Percentiles rank a stretch among this genome's conserved stretches.
phyloP scores from a whole-genome alignment of 192 early-diverging fungal genomes.

The Dissophora globulifera region DNA sequence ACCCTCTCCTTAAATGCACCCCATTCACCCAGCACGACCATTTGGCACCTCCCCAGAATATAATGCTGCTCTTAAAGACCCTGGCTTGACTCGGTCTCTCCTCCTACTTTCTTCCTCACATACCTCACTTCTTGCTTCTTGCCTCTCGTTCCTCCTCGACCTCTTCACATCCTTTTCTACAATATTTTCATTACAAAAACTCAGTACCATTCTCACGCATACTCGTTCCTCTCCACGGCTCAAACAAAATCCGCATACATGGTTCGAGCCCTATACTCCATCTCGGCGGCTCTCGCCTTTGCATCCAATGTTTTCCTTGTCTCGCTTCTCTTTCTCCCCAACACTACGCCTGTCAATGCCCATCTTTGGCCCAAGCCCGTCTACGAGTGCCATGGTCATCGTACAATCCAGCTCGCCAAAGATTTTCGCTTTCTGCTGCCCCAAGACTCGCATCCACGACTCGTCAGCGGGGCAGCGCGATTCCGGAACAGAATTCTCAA shows the following conservation, averaged over 20 bases:
- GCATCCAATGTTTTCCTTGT: conserved; percentile 44
- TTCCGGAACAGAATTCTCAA: conserved; percentile 21
- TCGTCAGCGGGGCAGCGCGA: conserved; percentile 8
- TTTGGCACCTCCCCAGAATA: no score
- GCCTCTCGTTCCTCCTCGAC: background rate
- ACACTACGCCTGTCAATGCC: conserved; percentile 16
- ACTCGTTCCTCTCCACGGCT: no score
- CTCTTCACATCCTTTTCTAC: no score
- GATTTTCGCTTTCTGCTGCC: conserved; percentile 28
- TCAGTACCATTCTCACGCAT: no score
- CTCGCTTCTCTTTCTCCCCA: conserved; percentile 27
- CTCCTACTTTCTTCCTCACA: background rate
- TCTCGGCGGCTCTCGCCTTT: conserved; percentile 34
- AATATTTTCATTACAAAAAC: no score
- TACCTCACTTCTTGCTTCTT: background rate
- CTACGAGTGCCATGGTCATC: conserved; percentile 25
- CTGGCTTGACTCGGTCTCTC: background rate
- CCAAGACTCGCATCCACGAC: conserved; percentile 14
- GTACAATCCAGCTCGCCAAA: conserved; percentile 19
- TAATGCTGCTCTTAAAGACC: background rate
- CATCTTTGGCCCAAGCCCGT: conserved; percentile 46
- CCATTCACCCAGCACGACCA: no score
- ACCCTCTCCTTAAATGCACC: no score
- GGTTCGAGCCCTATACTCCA: conserved; percentile 26
- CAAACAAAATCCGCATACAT: no score